These are phyloP conservation scores for Colletotrichum euphorbiae DNA, from an alignment of 2,329 filamentous ascomycete genomes.

Conservation along the genomic window DNA sequence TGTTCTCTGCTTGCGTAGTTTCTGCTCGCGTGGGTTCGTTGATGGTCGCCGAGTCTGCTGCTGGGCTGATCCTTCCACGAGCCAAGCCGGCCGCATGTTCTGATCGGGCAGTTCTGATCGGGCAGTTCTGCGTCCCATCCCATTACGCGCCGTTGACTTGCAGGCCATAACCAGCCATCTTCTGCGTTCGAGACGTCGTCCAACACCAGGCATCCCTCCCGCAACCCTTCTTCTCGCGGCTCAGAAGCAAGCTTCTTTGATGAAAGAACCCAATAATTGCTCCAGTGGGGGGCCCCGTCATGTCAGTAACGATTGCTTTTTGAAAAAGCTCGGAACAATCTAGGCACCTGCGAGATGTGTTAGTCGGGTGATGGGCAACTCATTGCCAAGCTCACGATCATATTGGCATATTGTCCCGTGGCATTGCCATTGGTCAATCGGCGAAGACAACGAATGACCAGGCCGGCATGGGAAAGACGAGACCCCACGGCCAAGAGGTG, in stretches of 20 bases:
- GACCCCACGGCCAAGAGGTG: slow-evolving; percentile 37
- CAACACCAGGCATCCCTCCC: background rate
- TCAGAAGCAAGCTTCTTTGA: slow-evolving; percentile 26
- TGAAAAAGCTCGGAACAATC: background rate
- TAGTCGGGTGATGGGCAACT: slow-evolving; percentile 33
- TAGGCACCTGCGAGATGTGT: slow-evolving; percentile 24
- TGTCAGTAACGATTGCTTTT: slow-evolving; percentile 27
- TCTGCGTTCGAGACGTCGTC: background rate
- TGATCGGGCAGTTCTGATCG: slow-evolving; percentile 16
- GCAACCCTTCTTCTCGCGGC: slow-evolving; percentile 2
- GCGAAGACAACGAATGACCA: background rate
- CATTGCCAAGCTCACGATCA: slow-evolving; percentile 35
- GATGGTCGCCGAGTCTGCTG: background rate
- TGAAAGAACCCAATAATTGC: slow-evolving; percentile 1
- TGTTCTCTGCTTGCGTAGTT: background rate
- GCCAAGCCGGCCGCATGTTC: background rate
- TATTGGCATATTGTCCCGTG: slow-evolving; percentile 14
- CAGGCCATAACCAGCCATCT: slow-evolving; percentile 8
- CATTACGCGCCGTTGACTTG: background rate
- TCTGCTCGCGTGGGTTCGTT: slow-evolving; percentile 24
- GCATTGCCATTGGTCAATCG: slow-evolving; percentile 13
- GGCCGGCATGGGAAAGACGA: slow-evolving; percentile 1
- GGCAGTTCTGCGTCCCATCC: background rate
- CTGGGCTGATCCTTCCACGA: slow-evolving; percentile 22
- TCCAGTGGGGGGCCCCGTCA: slow-evolving; percentile 5